Base-by-base conservation (phyloP, 371 early-diverging fungal species). In the Basidiobolus meristosporus region DNA sequence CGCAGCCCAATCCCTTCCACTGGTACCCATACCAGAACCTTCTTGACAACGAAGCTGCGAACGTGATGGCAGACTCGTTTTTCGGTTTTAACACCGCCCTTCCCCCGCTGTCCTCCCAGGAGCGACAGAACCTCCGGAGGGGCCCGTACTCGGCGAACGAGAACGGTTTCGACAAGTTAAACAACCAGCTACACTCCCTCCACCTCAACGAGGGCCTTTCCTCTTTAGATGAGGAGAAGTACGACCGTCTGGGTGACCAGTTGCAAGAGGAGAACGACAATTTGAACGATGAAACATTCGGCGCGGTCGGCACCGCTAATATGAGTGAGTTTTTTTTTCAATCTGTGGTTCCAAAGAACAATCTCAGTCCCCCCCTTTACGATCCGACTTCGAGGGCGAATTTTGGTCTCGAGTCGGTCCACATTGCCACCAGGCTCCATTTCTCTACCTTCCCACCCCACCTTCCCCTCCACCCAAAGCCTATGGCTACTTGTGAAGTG, bases 201-300 rank as follows among this genome's bases (percentile, higher is more conserved):
- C 48, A 48, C 31, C 46, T 52, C 18, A 52, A 48, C 22, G 60
- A 60, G 41, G 54, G 57, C 38, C 50, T 54, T 41, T 52, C 50
- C 41, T 52, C 49, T 39, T 56, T 49, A 38, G 59, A 55, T 47
- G 54, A 51, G 43, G 60, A 52, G 33, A 45, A 49, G 31, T 51
- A 53, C 41, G 52, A 61, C 42, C 53, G 57, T 36, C 41, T 59
- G 21, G 62, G 51, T 1, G 56, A 48, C 36, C 52, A 53, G 41
- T 60, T 86, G 11, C 68, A 73, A 19, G 86, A 83, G 43, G 77
- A 71, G 45, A 65, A 72, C 34, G 84, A 83, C 50, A 75, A 72
- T 40, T 61, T 73, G 38, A 88, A 90, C 47, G 81, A 77, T 48
- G 77, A 84, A 50, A 90, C 91, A 0, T 88, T 90, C 68, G 84